Base-by-base conservation (phyloP, 176 grass and related monocot species). In the Oryza longistaminata region DNA sequence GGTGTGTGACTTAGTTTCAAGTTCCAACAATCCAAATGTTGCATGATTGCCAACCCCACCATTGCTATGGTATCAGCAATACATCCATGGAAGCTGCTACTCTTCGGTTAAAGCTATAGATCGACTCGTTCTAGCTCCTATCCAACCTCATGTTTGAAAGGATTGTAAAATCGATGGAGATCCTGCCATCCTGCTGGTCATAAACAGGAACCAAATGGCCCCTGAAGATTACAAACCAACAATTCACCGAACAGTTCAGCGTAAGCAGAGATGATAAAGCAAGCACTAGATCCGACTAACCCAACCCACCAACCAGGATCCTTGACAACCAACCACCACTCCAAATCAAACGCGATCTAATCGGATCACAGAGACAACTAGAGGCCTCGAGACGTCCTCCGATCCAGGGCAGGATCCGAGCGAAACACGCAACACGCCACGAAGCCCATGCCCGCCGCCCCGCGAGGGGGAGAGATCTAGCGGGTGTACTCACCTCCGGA, bases 401-500 rank as follows among this genome's bases (percentile, higher is more conserved):
- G 42, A 75, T 71, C 37, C n/a, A 48, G 31, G 71, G 27, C 9
- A 52, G 3, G 35, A 78, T 43, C 15, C 24, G 24, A 10, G 17
- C 10, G 17, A 55, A 55, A 40, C 82, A 73, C 19, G 53, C 9
- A 10, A 45, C 21, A 43, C 35, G 19, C 39, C 58, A 8, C 58
- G 16, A 24, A 11, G 65, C 9, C 7, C 6, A 17, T 68, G 0
- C 5, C 0, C 34, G 16, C 39, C 7, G 39, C 34, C 22, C 39
- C 7, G 39, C 39, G 39, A 40, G 39, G 39, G 34, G 1, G 9
- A 70, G 52, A 76, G 85, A 86, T 79, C 70, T 73, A 67, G 76
- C 27, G 35, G 65, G 46, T 62, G 1, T 52, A 15, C 49, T 78
- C 83, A 98, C 96, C 96, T 98, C 96, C 96, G 70, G 96, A 95